phyloP scores from a whole-genome alignment of 2,329 filamentous ascomycete genomes.

The Exophiala lecanii-corni region DNA sequence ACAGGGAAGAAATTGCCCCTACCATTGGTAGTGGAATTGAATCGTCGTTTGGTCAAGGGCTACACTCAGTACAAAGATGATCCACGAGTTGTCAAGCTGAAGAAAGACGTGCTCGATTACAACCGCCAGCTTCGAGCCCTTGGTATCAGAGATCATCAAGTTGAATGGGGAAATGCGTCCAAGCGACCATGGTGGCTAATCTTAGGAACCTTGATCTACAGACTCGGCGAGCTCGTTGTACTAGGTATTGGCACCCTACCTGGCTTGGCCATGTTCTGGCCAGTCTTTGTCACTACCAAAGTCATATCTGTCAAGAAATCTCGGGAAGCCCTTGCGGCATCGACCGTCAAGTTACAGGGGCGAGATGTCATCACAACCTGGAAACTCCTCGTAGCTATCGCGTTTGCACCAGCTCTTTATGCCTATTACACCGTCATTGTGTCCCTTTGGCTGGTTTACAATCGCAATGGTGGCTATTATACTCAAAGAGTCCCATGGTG shows the following conservation, averaged over 20 bases:
- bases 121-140: slow-evolving; percentile 82
- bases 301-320: slow-evolving; percentile 78
- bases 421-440: slow-evolving; percentile 72
- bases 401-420: slow-evolving; percentile 75
- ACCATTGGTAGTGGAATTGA: slow-evolving; percentile 89
- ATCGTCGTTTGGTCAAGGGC: slow-evolving; percentile 81
- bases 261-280: slow-evolving; percentile 79
- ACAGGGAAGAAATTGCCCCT: slow-evolving; percentile 90
- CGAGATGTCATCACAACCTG: slow-evolving; percentile 89
- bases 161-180: slow-evolving; percentile 64
- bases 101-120: slow-evolving; percentile 73
- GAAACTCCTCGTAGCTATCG: slow-evolving; percentile 86
- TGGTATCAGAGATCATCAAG: slow-evolving; percentile 87
- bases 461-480: slow-evolving; percentile 76
- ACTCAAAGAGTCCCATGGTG: slow-evolving; percentile 76
- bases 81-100: slow-evolving; percentile 70
- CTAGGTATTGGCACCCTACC: slow-evolving; percentile 79
- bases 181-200: slow-evolving; percentile 75
- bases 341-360: slow-evolving; percentile 81
- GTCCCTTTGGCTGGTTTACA: slow-evolving; percentile 71
- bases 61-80: slow-evolving; percentile 93
- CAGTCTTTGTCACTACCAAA: slow-evolving; percentile 80
- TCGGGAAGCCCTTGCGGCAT: slow-evolving; percentile 75
- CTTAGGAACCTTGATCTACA: slow-evolving; percentile 71
- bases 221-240: slow-evolving; percentile 69